phyloP scores from a whole-genome alignment of 2,329 filamentous ascomycete genomes.

The Monilinia aucupariae region DNA sequence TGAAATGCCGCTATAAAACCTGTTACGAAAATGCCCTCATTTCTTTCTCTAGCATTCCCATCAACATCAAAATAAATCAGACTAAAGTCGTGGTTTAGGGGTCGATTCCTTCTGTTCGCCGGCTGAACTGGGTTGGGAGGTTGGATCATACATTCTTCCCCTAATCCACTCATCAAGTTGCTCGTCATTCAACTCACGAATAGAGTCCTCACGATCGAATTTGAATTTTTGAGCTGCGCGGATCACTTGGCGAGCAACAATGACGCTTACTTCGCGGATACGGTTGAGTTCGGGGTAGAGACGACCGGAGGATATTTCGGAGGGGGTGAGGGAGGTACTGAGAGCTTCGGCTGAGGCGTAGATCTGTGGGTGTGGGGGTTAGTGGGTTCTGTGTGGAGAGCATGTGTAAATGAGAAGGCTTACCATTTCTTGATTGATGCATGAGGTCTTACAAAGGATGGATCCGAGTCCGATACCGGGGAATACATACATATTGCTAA shows the following conservation, averaged over 20 bases:
- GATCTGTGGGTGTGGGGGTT: slow-evolving; percentile 52
- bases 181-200: slow-evolving; percentile 45
- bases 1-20: not conserved
- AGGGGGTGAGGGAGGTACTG: slow-evolving; percentile 63
- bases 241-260: slow-evolving; percentile 72
- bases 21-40: slow-evolving; percentile 4
- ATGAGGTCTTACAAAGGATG: slow-evolving; percentile 61
- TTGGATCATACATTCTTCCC: slow-evolving; percentile 71
- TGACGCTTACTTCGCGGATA: slow-evolving; percentile 69
- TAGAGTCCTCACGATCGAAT: slow-evolving; percentile 57
- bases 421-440: slow-evolving; percentile 42
- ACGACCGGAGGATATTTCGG: slow-evolving; percentile 49
- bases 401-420: not conserved
- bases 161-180: slow-evolving; percentile 59
- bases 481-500: slow-evolving; percentile 83
- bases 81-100: slow-evolving; percentile 12
- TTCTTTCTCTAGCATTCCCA: not conserved
- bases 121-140: not conserved
- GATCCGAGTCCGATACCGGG: slow-evolving; percentile 78
- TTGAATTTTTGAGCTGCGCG: slow-evolving; percentile 62
- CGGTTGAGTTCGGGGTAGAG: slow-evolving; percentile 70
- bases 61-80: not conserved
- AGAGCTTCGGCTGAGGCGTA: slow-evolving; percentile 72
- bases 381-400: slow-evolving; percentile 24
- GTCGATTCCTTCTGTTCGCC: slow-evolving; percentile 2